phyloP scores from a whole-genome alignment of 768 basidiomycete genomes.

The Pleurotus sapidus region DNA sequence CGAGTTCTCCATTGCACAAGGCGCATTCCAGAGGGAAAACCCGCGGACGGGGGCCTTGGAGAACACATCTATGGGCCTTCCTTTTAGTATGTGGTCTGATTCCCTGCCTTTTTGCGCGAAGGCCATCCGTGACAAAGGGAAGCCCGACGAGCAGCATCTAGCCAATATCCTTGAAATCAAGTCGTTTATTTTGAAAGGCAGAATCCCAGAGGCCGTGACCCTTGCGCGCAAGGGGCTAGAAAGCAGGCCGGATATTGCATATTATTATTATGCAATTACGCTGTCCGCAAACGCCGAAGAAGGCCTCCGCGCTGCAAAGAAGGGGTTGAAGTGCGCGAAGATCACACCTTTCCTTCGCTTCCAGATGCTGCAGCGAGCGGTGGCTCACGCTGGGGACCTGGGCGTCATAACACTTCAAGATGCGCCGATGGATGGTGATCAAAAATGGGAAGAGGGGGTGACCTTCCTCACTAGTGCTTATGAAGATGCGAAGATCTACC shows the following conservation, averaged over 20 bases:
- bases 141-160: slow-evolving; percentile 39
- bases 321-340: slow-evolving; percentile 56
- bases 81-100: slow-evolving; percentile 59
- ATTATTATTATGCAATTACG: slow-evolving; percentile 63
- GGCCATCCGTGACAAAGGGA: slow-evolving; percentile 46
- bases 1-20: slow-evolving; percentile 62
- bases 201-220: slow-evolving; percentile 44
- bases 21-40: slow-evolving; percentile 45
- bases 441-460: slow-evolving; percentile 56
- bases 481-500: slow-evolving; percentile 57
- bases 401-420: slow-evolving; percentile 48
- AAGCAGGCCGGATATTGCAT: slow-evolving; percentile 57
- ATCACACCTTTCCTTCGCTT: slow-evolving; percentile 54
- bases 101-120: slow-evolving; percentile 57
- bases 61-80: slow-evolving; percentile 45
- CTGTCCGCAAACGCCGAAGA: slow-evolving; percentile 43
- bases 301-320: slow-evolving; percentile 62
- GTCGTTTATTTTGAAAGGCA: slow-evolving; percentile 45
- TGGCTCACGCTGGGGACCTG: slow-evolving; percentile 57
- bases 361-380: slow-evolving; percentile 58
- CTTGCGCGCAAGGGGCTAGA: slow-evolving; percentile 45
- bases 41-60: slow-evolving; percentile 39
- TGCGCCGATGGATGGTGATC: slow-evolving; percentile 34
- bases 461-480: slow-evolving; percentile 58
- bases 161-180: slow-evolving; percentile 71